Conservation (phyloP, 371 early-diverging fungal species). For the Apophysomyces variabilis region DNA sequence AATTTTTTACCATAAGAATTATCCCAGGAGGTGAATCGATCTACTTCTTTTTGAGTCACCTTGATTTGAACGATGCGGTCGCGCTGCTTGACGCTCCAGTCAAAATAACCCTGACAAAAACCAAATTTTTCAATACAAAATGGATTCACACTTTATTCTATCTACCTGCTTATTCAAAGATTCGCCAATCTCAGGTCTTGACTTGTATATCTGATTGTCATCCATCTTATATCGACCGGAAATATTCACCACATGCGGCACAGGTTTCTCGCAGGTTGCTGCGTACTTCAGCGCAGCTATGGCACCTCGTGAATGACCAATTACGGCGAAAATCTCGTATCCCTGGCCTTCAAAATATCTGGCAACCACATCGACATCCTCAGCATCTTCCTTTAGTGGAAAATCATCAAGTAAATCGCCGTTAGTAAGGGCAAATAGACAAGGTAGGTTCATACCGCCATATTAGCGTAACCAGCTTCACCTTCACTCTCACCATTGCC, state of each 20-base stretch:
- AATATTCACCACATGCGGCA: conserved; percentile 48
- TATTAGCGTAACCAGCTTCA: conserved; percentile 43
- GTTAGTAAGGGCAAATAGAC: neutral
- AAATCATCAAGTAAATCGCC: no score
- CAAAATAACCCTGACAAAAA: conserved; percentile 24
- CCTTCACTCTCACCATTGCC: conserved; percentile 59
- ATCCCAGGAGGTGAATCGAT: conserved; percentile 31
- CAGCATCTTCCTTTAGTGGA: conserved; percentile 37
- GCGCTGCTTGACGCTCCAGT: conserved; percentile 28
- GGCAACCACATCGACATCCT: conserved; percentile 50
- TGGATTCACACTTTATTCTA: neutral
- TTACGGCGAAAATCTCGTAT: conserved; percentile 53
- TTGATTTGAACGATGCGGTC: conserved; percentile 18
- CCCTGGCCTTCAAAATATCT: conserved; percentile 50
- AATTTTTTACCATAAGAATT: conserved; percentile 35
- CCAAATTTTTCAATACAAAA: neutral
- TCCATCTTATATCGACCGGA: conserved; percentile 51
- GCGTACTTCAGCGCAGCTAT: conserved; percentile 57
- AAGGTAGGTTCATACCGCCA: conserved; percentile 23
- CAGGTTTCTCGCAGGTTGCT: conserved; percentile 34
- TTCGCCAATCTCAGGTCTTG: conserved; percentile 4
- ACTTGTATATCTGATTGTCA: conserved; percentile 13
- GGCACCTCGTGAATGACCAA: conserved; percentile 54
- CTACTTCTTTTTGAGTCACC: conserved; percentile 27
- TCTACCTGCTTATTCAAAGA: conserved; percentile 15